A percentile compares a stretch with the other conserved stretches of the same genome.
Evolutionary conservation across 768 basidiomycete species (phyloP).

Genomic region (Russula lepida): DNA sequence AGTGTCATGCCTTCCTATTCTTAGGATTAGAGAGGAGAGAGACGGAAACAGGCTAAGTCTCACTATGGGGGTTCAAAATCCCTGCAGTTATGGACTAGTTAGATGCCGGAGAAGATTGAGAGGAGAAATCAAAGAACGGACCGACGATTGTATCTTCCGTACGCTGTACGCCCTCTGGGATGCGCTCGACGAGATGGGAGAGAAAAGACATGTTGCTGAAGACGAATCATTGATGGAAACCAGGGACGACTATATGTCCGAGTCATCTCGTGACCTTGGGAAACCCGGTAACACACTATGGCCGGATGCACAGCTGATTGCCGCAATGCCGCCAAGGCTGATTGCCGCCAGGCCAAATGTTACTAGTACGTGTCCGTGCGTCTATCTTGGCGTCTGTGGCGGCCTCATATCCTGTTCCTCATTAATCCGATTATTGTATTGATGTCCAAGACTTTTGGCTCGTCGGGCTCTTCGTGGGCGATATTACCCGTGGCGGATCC

Average conservation of each 20-base stretch:
- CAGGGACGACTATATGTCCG: too few species aligned
- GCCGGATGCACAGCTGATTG: too few species aligned
- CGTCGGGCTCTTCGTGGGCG: background rate
- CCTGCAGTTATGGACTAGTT: constrained; percentile 4
- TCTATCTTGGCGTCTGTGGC: background rate
- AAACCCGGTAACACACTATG: too few species aligned
- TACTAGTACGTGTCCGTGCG: background rate
- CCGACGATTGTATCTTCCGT: constrained; percentile 21
- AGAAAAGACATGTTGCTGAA: constrained; percentile 10
- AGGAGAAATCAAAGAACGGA: background rate
- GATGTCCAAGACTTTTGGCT: background rate
- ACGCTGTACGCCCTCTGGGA: constrained; percentile 24
- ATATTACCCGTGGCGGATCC: background rate
- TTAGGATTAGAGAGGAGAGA: background rate
- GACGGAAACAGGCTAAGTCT: background rate
- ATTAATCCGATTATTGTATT: background rate
- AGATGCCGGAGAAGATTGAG: background rate
- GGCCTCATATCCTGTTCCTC: background rate
- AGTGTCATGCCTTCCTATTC: constrained; percentile 59
- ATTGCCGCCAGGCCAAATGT: too few species aligned
- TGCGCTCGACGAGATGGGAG: constrained; percentile 13
- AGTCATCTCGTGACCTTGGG: too few species aligned
- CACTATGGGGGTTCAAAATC: constrained; percentile 21
- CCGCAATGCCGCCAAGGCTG: too few species aligned
- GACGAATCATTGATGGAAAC: too few species aligned